Evolutionary conservation across 805 yeast species (phyloP).

Genomic region (Yamadazyma insecticola): DNA sequence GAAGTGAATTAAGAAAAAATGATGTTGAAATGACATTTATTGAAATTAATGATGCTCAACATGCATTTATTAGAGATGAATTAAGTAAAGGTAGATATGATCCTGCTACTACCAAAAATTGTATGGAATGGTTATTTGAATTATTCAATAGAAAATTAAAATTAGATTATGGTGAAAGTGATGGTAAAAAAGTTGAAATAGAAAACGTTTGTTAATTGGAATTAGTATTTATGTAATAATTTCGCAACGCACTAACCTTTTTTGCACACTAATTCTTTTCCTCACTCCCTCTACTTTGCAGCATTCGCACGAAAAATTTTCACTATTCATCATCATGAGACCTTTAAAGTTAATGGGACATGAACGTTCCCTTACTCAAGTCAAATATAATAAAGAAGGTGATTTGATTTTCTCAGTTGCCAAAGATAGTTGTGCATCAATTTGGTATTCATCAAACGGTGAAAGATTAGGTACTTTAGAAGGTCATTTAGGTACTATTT

Average conservation of each 20-base stretch:
- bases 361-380: slow-evolving; percentile 96
- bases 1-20: slow-evolving; percentile 53
- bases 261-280: too few species aligned
- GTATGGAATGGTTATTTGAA: slow-evolving; percentile 65
- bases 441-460: slow-evolving; percentile 95
- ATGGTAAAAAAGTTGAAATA: slow-evolving; percentile 43
- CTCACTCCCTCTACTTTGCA: too few species aligned
- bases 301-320: slow-evolving; percentile 9
- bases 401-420: slow-evolving; percentile 89
- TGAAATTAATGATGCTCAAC: slow-evolving; percentile 77
- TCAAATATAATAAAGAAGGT: slow-evolving; percentile 92
- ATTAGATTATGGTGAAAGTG: slow-evolving; percentile 62
- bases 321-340: slow-evolving; percentile 27
- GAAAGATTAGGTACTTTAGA: slow-evolving; percentile 91
- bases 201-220: slow-evolving; percentile 58
- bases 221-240: background rate
- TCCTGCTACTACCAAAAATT: slow-evolving; percentile 65
- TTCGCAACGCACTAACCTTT: background rate
- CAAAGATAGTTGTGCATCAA: slow-evolving; percentile 82
- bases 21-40: slow-evolving; percentile 64
- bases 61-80: slow-evolving; percentile 79
- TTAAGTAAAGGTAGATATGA: slow-evolving; percentile 76
- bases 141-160: slow-evolving; percentile 65
- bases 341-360: slow-evolving; percentile 79
- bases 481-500: slow-evolving; percentile 86